Evolutionary conservation across 106 monocot species (phyloP).

Genomic region (Gastrodia elata): DNA sequence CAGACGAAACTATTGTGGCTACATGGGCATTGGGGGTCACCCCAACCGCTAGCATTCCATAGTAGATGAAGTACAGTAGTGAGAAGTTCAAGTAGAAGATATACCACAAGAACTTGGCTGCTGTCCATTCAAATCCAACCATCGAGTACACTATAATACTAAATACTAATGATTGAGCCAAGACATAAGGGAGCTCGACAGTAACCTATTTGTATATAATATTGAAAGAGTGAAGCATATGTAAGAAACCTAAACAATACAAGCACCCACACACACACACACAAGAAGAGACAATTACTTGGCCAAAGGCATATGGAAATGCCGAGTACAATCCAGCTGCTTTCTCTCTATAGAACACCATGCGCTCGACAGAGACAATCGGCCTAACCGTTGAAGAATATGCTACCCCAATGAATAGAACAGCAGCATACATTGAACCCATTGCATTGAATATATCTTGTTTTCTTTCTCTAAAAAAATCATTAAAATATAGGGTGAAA

Average conservation of each 20-base stretch:
- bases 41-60: slow-evolving; percentile 41
- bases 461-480: slow-evolving; percentile 4
- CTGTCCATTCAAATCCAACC: slow-evolving; percentile 49
- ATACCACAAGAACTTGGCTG: slow-evolving; percentile 42
- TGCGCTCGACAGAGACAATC: slow-evolving; percentile 50
- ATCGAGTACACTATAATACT: slow-evolving; percentile 34
- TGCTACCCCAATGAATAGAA: slow-evolving; percentile 53
- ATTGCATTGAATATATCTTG: slow-evolving; percentile 36
- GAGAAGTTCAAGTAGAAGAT: slow-evolving; percentile 48
- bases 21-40: slow-evolving; percentile 37
- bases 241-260: background rate
- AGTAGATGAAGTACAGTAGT: slow-evolving; percentile 38
- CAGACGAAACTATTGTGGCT: slow-evolving; percentile 28
- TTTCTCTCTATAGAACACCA: slow-evolving; percentile 59
- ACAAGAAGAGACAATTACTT: slow-evolving; percentile 26
- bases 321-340: slow-evolving; percentile 65
- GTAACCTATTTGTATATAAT: slow-evolving; percentile 45
- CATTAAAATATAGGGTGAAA: background rate
- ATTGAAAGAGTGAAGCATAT: background rate
- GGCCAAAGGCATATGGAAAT: slow-evolving; percentile 63
- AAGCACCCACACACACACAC: background rate
- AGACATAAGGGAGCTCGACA: slow-evolving; percentile 41
- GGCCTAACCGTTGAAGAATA: slow-evolving; percentile 51
- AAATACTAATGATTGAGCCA: slow-evolving; percentile 33
- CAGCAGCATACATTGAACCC: slow-evolving; percentile 51